Evolutionary conservation across 2,329 filamentous ascomycete species (phyloP), one percentile per base, ranked within the genome.

Genomic region (Neofusicoccum sp.): DNA sequence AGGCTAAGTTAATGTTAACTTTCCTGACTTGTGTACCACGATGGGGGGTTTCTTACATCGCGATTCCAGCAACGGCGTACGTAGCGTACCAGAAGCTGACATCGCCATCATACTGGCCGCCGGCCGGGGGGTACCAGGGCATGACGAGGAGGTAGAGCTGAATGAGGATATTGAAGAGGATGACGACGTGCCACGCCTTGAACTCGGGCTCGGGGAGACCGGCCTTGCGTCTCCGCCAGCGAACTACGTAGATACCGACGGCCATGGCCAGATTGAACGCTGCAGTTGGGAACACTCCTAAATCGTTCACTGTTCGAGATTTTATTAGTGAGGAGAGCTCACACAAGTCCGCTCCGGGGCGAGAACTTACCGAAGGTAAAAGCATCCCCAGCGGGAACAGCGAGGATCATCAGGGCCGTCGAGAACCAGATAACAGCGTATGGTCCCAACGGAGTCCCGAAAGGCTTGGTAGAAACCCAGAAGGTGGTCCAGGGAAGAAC

Each of bases 71-170:
- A 0, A 87, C 84, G 22, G 84, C 83, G 67, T 91, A 91, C 0
- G 88, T 91, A 1, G 82, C 88, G 66, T 91, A 92, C 85, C 86
- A 92, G 74, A 92, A 92, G 60, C 84, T 88, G 1, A 91, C 88
- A 62, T 88, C 85, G 0, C 88, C 89, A 0, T 83, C 85, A 37
- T 83, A 82, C 0, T 78, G 77, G 0, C 89, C 89, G 0, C 78
- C 82, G 0, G 80, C 78, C 0, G 89, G 89, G 1, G 89, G 89
- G 67, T 87, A 89, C 89, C 89, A 92, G 0, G 89, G 89, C 81
- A 90, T 89, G 14, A 87, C 80, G 2, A 92, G 75, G 48, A 90
- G 76, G 64, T 86, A 91, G 0, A 87, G 62, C 58, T 89, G 84
- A 0, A 86, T 76, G 0, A 85, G 71, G 49, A 88, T 81, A 54